A percentile compares a stretch with the other conserved stretches of the same genome.
phyloP scores from a whole-genome alignment of 2,329 filamentous ascomycete species.

The Sarocladium kiliense region DNA sequence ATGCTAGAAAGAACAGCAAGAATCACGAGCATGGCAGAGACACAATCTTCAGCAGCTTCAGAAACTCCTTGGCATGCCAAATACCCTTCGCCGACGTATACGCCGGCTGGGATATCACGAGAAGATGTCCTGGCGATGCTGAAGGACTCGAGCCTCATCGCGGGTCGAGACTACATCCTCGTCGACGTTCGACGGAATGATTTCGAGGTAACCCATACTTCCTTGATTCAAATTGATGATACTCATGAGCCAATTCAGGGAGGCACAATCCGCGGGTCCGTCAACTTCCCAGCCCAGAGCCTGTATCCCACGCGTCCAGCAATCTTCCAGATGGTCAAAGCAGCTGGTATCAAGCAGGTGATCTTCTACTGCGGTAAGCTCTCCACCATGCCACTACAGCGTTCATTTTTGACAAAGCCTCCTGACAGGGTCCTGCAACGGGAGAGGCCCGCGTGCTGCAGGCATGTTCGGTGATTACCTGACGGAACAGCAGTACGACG shows the following conservation, averaged over 20 bases:
- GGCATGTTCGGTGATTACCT: conserved; percentile 52
- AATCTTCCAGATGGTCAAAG: conserved; percentile 36
- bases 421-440: conserved; percentile 44
- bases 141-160: conserved; percentile 16
- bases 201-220: conserved; percentile 29
- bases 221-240: too few species aligned
- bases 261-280: conserved; percentile 48
- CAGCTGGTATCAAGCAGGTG: conserved; percentile 31
- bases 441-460: conserved; percentile 49
- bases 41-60: conserved; percentile 7
- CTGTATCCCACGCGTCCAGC: conserved; percentile 36
- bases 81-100: neutral
- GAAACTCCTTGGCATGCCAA: neutral
- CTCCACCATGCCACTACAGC: neutral
- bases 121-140: conserved; percentile 28
- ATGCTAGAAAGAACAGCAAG: too few species aligned
- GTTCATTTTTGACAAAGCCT: neutral
- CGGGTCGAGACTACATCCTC: conserved; percentile 30
- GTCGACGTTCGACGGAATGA: conserved; percentile 38
- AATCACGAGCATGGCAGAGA: neutral
- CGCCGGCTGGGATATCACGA: neutral
- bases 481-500: conserved; percentile 28
- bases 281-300: conserved; percentile 46
- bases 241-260: conserved; percentile 31
- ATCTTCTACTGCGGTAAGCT: conserved; percentile 45